Conservation (phyloP, 192 early-diverging fungal species). For the Ambispora gerdemannii region DNA sequence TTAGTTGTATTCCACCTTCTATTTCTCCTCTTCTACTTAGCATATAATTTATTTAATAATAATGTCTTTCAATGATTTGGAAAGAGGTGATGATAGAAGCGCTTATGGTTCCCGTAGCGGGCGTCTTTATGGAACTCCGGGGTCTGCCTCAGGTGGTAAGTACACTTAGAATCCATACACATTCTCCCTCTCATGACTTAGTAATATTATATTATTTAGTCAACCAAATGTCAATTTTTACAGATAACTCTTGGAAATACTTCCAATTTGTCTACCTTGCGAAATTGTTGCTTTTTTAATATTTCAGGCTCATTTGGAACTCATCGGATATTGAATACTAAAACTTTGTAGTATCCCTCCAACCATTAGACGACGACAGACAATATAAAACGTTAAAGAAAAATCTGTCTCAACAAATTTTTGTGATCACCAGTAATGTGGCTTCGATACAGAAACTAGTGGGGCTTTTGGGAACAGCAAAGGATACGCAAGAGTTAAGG, state of each 20-base stretch:
- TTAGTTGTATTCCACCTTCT: not conserved
- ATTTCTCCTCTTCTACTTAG: not conserved
- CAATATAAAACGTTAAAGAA: constrained; percentile 26
- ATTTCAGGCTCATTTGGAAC: not conserved
- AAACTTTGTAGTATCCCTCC: not conserved
- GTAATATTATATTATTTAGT: too few relatives aligned
- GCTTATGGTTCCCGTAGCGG: not conserved
- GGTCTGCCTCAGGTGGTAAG: not conserved
- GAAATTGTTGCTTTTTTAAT: not conserved
- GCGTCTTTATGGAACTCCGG: too few relatives aligned
- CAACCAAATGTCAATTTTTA: not conserved
- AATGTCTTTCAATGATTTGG: constrained; percentile 21
- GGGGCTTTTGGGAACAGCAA: constrained; percentile 66
- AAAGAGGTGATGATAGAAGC: not conserved
- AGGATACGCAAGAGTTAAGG: constrained; percentile 76
- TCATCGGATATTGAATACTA: not conserved
- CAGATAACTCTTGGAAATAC: not conserved
- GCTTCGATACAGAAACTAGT: constrained; percentile 79
- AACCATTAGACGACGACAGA: constrained; percentile 1
- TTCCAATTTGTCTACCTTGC: not conserved
- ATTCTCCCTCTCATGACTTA: too few relatives aligned
- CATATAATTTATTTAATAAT: not conserved
- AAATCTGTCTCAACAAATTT: constrained; percentile 78
- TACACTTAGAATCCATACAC: too few relatives aligned
- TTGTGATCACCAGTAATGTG: constrained; percentile 81